phyloP scores from a whole-genome alignment of 441 rosid species.

The Eutrema salsugineum region DNA sequence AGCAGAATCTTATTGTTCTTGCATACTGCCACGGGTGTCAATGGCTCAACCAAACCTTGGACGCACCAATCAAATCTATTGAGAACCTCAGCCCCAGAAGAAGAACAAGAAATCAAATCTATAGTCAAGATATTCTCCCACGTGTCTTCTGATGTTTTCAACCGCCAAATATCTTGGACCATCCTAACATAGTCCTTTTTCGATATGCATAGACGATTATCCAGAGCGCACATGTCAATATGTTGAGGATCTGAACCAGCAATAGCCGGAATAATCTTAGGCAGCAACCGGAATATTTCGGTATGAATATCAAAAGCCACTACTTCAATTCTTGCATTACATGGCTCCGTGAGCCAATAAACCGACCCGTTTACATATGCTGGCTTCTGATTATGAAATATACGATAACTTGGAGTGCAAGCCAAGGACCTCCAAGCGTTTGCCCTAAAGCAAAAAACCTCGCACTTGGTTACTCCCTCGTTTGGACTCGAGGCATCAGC shows the following conservation, averaged over 20 bases:
- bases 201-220: constrained; percentile 7
- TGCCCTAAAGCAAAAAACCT: constrained; percentile 17
- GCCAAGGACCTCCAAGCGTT: constrained; percentile 20
- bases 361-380: not conserved
- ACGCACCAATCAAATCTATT: not conserved
- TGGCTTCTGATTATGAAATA: not conserved
- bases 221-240: constrained; percentile 3
- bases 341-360: constrained; percentile 5
- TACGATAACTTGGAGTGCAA: constrained; percentile 8
- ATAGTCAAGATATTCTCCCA: constrained; percentile 3
- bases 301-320: not conserved
- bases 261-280: not conserved
- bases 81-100: not conserved
- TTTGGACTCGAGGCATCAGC: not conserved
- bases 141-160: not conserved
- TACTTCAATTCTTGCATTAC: not conserved
- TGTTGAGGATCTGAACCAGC: not conserved
- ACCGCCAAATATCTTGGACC: not conserved
- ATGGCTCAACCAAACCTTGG: not conserved
- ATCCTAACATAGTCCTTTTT: not conserved
- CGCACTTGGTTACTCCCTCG: constrained; percentile 7
- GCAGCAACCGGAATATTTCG: constrained; percentile 10
- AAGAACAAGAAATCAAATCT: constrained; percentile 2
- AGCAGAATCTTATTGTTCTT: constrained; percentile 11
- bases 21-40: constrained; percentile 2